These are phyloP conservation scores for Ehretia macrophylla DNA, from an alignment of 257 asterid species.

Conservation along the genomic window DNA sequence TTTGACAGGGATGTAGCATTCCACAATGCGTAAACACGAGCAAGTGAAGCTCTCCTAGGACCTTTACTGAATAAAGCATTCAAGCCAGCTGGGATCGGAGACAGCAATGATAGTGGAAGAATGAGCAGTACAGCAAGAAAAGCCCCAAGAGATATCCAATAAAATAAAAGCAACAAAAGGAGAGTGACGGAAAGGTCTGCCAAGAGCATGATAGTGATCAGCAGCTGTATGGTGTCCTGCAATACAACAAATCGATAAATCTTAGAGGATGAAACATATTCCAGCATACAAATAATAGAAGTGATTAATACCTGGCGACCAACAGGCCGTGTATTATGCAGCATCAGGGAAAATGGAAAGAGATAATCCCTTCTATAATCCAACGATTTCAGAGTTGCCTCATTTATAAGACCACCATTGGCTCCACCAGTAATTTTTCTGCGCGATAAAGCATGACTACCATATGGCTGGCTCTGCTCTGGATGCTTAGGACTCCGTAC, in stretches of 20 bases:
- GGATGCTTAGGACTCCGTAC: slow-evolving; percentile 41
- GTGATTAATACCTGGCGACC: slow-evolving; percentile 73
- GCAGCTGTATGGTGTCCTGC: slow-evolving; percentile 88
- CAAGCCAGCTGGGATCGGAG: slow-evolving; percentile 93
- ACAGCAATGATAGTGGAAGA: slow-evolving; percentile 92
- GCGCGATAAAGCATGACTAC: slow-evolving; percentile 51
- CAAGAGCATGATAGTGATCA: slow-evolving; percentile 79
- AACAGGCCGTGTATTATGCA: slow-evolving; percentile 88
- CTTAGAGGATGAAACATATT: slow-evolving; percentile 24
- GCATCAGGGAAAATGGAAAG: slow-evolving; percentile 72
- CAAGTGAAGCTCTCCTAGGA: slow-evolving; percentile 82
- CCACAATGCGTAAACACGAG: slow-evolving; percentile 92
- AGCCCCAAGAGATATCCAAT: slow-evolving; percentile 90
- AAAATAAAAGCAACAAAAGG: slow-evolving; percentile 72
- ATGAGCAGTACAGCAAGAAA: slow-evolving; percentile 85
- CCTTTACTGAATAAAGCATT: slow-evolving; percentile 89
- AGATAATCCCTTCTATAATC: slow-evolving; percentile 60
- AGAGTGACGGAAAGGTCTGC: slow-evolving; percentile 80
- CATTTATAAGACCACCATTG: slow-evolving; percentile 85
- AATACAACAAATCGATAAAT: slow-evolving; percentile 28
- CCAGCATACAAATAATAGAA: slow-evolving; percentile 17
- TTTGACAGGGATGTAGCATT: slow-evolving; percentile 79
- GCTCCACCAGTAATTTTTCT: slow-evolving; percentile 73
- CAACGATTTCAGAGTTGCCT: slow-evolving; percentile 60
- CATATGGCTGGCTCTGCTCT: slow-evolving; percentile 45